phyloP scores from a whole-genome alignment of 2,329 filamentous ascomycete genomes.

The Arthrobotrys entomopaga region DNA sequence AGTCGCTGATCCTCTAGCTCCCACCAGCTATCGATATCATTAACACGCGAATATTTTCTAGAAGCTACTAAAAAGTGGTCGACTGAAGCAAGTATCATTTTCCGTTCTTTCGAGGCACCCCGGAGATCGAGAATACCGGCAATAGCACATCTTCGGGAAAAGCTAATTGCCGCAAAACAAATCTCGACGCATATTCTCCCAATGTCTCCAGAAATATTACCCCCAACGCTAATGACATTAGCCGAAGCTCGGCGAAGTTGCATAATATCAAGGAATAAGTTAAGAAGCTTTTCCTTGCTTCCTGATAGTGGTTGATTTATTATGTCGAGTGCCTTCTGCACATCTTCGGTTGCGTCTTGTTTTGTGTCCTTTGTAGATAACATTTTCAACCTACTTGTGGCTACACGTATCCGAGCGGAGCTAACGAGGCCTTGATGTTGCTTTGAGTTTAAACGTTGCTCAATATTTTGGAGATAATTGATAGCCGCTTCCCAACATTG shows the following conservation, averaged over 20 bases:
- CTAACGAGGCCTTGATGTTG: conserved; percentile 41
- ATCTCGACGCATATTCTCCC: conserved; percentile 30
- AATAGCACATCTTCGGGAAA: conserved; percentile 38
- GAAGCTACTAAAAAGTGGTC: conserved; percentile 48
- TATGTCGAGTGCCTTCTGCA: conserved; percentile 41
- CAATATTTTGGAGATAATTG: conserved; percentile 30
- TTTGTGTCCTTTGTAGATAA: neutral
- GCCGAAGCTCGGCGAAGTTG: conserved; percentile 50
- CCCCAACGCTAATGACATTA: conserved; percentile 14
- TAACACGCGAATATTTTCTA: conserved; percentile 22
- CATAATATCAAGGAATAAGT: conserved; percentile 44
- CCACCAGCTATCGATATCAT: conserved; percentile 42
- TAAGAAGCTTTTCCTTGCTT: conserved; percentile 43
- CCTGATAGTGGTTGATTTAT: conserved; percentile 46
- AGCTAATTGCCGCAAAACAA: conserved; percentile 42
- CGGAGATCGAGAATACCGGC: conserved; percentile 45
- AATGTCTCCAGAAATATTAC: conserved; percentile 5
- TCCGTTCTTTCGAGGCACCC: conserved; percentile 32
- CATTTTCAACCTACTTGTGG: conserved; percentile 36
- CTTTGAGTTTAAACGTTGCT: conserved; percentile 20
- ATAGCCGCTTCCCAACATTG: conserved; percentile 36
- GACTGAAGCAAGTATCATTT: conserved; percentile 35
- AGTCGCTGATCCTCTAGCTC: conserved; percentile 48
- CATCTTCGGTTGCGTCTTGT: conserved; percentile 28
- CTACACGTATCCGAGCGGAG: conserved; percentile 26